Conservation (phyloP, 805 yeast species). For the Ogataea polymorpha region DNA sequence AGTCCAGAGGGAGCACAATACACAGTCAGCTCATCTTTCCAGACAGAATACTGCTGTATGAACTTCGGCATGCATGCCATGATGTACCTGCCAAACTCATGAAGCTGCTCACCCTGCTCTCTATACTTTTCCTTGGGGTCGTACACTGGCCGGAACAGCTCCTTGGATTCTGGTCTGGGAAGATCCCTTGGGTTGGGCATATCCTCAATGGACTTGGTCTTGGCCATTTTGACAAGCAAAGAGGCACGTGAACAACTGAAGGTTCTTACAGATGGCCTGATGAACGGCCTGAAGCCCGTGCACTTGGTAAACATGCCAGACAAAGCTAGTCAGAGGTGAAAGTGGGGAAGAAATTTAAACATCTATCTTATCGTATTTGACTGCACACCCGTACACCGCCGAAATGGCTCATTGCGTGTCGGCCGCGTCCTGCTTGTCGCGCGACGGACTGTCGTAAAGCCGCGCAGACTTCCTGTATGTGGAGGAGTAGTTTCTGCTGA, state of each 20-base stretch:
- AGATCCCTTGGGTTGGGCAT: slow-evolving; percentile 34
- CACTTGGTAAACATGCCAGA: too few species aligned
- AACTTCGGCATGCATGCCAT: slow-evolving; percentile 78
- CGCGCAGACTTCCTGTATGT: slow-evolving; percentile 17
- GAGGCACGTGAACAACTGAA: too few species aligned
- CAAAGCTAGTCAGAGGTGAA: background rate
- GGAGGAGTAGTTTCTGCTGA: slow-evolving; percentile 17
- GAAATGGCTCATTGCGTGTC: background rate
- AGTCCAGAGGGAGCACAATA: slow-evolving; percentile 75
- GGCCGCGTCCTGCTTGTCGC: slow-evolving; percentile 9
- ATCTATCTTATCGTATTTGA: background rate
- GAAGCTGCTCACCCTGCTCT: slow-evolving; percentile 66
- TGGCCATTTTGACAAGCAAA: background rate
- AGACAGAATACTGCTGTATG: slow-evolving; percentile 79
- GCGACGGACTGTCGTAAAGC: slow-evolving; percentile 14
- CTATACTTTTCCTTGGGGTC: slow-evolving; percentile 77
- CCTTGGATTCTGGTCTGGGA: slow-evolving; percentile 33
- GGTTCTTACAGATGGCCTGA: too few species aligned
- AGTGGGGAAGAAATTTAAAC: slow-evolving; percentile 3
- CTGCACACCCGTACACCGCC: slow-evolving; percentile 4
- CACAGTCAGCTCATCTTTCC: slow-evolving; percentile 84
- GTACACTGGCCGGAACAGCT: slow-evolving; percentile 46
- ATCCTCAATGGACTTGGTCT: slow-evolving; percentile 22
- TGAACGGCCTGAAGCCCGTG: too few species aligned
- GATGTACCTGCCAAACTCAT: slow-evolving; percentile 75